Conservation (phyloP, 306 rosid species). For the Styphnolobium japonicum region DNA sequence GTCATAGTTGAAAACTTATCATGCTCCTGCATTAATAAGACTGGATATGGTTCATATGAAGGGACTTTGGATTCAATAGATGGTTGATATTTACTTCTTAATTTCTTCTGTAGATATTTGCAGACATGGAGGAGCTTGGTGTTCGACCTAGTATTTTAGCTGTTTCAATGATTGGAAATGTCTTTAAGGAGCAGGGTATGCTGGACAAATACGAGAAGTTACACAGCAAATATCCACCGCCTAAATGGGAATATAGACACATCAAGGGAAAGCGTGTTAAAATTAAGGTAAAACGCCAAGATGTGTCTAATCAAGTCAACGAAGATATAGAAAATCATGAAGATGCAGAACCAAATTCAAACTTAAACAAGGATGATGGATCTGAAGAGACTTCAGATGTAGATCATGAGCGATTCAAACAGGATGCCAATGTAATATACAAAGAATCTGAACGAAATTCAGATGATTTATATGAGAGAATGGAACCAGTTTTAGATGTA, state of each 20-base stretch:
- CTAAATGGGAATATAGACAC: conserved; percentile 66
- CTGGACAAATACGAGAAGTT: conserved; percentile 63
- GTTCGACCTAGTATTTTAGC: conserved; percentile 58
- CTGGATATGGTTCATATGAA: neutral
- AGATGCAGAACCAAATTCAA: conserved; percentile 17
- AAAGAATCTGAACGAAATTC: conserved; percentile 37
- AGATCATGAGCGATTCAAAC: conserved; percentile 31
- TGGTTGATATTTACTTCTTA: conserved; percentile 17
- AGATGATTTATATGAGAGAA: conserved; percentile 28
- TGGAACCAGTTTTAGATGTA: conserved; percentile 25
- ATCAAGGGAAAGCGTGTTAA: conserved; percentile 71
- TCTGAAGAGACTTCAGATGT: conserved; percentile 29
- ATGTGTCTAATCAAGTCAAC: neutral
- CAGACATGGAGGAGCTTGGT: conserved; percentile 95
- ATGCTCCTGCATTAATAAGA: neutral
- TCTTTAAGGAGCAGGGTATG: conserved; percentile 81
- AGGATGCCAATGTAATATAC: conserved; percentile 16
- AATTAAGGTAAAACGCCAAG: conserved; percentile 37
- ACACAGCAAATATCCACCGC: conserved; percentile 75
- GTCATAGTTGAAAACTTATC: neutral
- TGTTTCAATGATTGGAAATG: conserved; percentile 67
- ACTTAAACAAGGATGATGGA: conserved; percentile 18
- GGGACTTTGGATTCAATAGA: neutral
- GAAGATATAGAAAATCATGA: neutral
- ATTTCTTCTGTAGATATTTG: conserved; percentile 66